Evolutionary conservation across 495 filamentous ascomycete species (phyloP).

Genomic region (Penicillium malachiteum): DNA sequence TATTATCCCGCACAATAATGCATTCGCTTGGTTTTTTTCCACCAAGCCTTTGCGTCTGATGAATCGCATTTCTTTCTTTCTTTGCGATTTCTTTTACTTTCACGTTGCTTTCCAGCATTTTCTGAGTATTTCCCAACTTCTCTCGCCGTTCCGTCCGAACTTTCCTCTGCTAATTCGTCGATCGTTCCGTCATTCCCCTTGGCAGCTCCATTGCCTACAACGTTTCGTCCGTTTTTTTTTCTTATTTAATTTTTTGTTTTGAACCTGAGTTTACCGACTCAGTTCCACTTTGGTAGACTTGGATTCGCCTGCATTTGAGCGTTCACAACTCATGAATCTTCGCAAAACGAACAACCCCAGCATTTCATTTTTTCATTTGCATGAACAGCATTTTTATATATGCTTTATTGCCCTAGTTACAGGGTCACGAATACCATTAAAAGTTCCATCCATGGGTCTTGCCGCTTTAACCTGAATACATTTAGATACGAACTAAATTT

Average conservation of each 20-base stretch:
- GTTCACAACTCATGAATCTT: conserved; percentile 27
- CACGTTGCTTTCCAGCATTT: too few species aligned
- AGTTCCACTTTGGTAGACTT: conserved; percentile 23
- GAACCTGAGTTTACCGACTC: background rate
- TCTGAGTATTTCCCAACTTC: too few species aligned
- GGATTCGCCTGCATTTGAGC: conserved; percentile 44
- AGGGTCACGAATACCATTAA: too few species aligned
- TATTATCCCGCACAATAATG: conserved; percentile 66
- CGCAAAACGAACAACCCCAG: conserved; percentile 7
- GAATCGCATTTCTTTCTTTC: conserved; percentile 10
- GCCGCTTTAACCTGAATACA: too few species aligned
- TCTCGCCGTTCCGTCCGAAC: too few species aligned
- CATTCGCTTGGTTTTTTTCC: conserved; percentile 4
- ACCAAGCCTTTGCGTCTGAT: conserved; percentile 2
- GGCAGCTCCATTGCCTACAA: conserved; percentile 2
- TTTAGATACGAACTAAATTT: too few species aligned
- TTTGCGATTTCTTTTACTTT: background rate
- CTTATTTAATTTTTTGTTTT: conserved; percentile 7
- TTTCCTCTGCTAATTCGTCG: too few species aligned
- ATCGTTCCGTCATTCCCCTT: conserved; percentile 7
- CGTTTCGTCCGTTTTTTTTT: conserved; percentile 10
- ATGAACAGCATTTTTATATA: conserved; percentile 2
- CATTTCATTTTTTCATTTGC: conserved; percentile 1
- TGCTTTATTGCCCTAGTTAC: too few species aligned
- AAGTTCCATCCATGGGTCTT: too few species aligned